A percentile compares a stretch with the other conserved stretches of the same genome.
Conservation (phyloP, 2,329 filamentous ascomycete species). For the Celoporthe dispersa region DNA sequence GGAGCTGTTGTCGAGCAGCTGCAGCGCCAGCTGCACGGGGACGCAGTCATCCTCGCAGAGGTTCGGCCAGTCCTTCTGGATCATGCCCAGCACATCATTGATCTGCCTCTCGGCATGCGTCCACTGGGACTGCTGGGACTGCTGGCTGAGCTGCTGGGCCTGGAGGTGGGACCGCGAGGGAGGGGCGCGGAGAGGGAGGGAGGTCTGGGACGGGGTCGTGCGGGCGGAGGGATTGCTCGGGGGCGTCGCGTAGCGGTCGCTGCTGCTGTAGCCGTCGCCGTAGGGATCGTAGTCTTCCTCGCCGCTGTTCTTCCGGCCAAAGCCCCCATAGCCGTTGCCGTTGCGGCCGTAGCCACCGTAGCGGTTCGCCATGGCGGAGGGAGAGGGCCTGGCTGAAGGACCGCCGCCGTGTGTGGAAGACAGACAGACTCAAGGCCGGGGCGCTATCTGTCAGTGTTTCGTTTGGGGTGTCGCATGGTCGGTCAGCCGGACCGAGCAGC, state of each 20-base stretch:
- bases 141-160: conserved; percentile 31
- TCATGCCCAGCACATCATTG: conserved; percentile 73
- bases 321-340: conserved; percentile 50
- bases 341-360: conserved; percentile 48
- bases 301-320: conserved; percentile 39
- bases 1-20: conserved; percentile 92
- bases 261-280: conserved; percentile 46
- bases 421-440: conserved; percentile 6
- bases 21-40: conserved; percentile 91
- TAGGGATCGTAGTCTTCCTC: conserved; percentile 54
- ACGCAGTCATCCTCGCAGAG: conserved; percentile 90
- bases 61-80: conserved; percentile 87
- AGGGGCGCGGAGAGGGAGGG: conserved; percentile 38
- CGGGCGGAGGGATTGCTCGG: conserved; percentile 40
- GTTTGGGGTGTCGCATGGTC: neutral
- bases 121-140: conserved; percentile 35
- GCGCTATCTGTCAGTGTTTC: conserved; percentile 30
- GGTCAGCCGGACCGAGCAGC: neutral
- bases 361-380: conserved; percentile 53
- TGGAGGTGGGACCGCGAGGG: conserved; percentile 40
- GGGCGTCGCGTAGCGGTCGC: conserved; percentile 45
- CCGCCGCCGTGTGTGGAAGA: conserved; percentile 8
- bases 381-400: conserved; percentile 14
- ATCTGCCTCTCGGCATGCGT: conserved; percentile 62
- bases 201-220: conserved; percentile 37